Conservation (phyloP, 257 asterid genomes). For the Salvia splendens region DNA sequence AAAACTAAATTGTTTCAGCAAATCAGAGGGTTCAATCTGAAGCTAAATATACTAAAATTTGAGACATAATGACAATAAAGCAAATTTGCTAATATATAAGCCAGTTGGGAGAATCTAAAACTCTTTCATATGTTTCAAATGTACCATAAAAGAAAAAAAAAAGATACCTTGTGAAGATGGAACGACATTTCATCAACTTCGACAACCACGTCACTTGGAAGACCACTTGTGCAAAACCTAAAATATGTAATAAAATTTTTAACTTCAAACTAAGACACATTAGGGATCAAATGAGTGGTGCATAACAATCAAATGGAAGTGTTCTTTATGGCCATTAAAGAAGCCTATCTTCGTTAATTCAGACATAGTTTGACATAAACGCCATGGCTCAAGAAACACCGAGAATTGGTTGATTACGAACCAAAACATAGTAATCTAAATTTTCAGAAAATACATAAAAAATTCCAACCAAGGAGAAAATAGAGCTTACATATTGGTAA, state of each 20-base stretch:
- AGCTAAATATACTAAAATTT: neutral
- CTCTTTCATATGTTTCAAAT: neutral
- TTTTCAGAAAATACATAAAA: no score
- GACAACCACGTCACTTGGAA: slow-evolving; percentile 90
- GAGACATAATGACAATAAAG: neutral
- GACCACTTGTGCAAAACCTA: slow-evolving; percentile 97
- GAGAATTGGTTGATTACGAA: neutral
- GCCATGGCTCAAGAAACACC: neutral
- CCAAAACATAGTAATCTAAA: neutral
- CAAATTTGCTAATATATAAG: neutral
- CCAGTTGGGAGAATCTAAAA: neutral
- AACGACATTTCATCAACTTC: slow-evolving; percentile 96
- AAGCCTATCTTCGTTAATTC: no score
- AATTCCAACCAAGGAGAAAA: neutral
- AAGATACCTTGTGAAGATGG: slow-evolving; percentile 95
- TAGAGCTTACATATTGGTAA: neutral
- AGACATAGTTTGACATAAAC: neutral
- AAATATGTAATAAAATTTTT: slow-evolving; percentile 6
- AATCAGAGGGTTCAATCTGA: neutral
- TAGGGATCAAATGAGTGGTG: neutral
- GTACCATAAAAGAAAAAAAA: neutral
- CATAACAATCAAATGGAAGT: neutral
- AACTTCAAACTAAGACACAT: neutral
- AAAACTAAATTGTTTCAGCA: neutral
- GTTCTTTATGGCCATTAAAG: no score